Conservation (phyloP, 176 grass and related monocot species). For the Triticum urartu region DNA sequence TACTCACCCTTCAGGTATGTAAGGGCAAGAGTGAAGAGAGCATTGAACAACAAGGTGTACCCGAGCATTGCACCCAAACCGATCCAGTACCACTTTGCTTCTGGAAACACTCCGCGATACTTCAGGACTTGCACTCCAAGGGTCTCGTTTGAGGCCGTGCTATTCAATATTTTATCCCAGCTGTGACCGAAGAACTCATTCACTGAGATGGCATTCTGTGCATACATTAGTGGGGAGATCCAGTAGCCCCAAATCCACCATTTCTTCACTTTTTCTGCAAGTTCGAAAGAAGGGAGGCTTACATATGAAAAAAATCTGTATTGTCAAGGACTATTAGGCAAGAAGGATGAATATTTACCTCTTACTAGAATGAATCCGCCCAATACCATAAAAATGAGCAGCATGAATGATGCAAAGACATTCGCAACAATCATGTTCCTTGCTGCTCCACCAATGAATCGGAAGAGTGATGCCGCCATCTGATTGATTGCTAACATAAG, state of each 20-base stretch:
- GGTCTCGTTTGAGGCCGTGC: slow-evolving; percentile 24
- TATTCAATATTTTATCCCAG: slow-evolving; percentile 57
- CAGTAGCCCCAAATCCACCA: slow-evolving; percentile 99
- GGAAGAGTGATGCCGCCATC: slow-evolving; percentile 64
- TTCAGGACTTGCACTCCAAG: slow-evolving; percentile 60
- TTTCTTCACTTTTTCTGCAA: slow-evolving; percentile 76
- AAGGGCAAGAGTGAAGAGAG: slow-evolving; percentile 70
- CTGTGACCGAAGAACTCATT: slow-evolving; percentile 84
- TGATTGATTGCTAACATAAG: slow-evolving; percentile 67
- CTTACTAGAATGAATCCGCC: slow-evolving; percentile 75
- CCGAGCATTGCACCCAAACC: slow-evolving; percentile 76
- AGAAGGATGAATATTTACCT: slow-evolving; percentile 42
- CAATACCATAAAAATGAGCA: slow-evolving; percentile 67
- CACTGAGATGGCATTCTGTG: slow-evolving; percentile 76
- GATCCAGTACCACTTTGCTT: slow-evolving; percentile 97
- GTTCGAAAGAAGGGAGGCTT: background rate
- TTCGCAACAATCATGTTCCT: slow-evolving; percentile 84
- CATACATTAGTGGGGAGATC: slow-evolving; percentile 92
- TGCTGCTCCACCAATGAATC: slow-evolving; percentile 55
- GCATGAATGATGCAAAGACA: slow-evolving; percentile 64
- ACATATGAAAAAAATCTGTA: background rate
- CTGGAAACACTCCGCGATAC: slow-evolving; percentile 70
- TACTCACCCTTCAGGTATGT: slow-evolving; percentile 65
- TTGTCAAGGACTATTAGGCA: background rate
- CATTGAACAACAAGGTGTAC: slow-evolving; percentile 75